Conservation (phyloP, 352 stramenopile species). For the Pythium aphanidermatum region DNA sequence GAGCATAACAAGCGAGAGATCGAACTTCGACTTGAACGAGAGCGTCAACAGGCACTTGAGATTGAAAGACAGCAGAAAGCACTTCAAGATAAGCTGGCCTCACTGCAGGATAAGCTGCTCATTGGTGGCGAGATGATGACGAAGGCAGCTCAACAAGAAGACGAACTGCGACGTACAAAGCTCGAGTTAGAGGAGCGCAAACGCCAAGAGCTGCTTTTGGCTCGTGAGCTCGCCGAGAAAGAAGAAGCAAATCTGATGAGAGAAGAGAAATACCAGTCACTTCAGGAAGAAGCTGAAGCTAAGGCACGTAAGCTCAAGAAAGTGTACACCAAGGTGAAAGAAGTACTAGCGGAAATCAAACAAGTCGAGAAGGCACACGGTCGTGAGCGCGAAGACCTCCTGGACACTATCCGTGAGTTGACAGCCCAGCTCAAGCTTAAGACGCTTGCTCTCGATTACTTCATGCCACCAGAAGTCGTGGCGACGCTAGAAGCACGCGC, state of each 20-base stretch:
- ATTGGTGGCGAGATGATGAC: constrained; percentile 93
- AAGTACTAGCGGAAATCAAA: constrained; percentile 88
- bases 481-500: constrained; percentile 50
- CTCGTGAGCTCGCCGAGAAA: constrained; percentile 88
- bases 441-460: constrained; percentile 90
- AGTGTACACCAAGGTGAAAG: constrained; percentile 89
- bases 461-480: constrained; percentile 71
- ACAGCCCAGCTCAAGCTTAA: constrained; percentile 96
- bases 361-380: constrained; percentile 92
- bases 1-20: constrained; percentile 86
- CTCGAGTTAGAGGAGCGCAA: constrained; percentile 91
- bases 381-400: constrained; percentile 90
- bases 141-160: constrained; percentile 93
- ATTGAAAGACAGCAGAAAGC: constrained; percentile 67
- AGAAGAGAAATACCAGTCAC: constrained; percentile 86
- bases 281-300: constrained; percentile 92
- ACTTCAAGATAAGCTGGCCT: constrained; percentile 83
- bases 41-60: constrained; percentile 70
- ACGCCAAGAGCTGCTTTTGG: constrained; percentile 78
- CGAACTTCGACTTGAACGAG: constrained; percentile 80
- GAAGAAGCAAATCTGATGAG: constrained; percentile 93
- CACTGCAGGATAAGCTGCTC: constrained; percentile 89
- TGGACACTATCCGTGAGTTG: constrained; percentile 94
- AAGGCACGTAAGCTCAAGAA: constrained; percentile 98
- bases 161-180: constrained; percentile 90